Evolutionary conservation across 2,329 filamentous ascomycete genomes (phyloP).

Genomic region (Fusarium sp.): DNA sequence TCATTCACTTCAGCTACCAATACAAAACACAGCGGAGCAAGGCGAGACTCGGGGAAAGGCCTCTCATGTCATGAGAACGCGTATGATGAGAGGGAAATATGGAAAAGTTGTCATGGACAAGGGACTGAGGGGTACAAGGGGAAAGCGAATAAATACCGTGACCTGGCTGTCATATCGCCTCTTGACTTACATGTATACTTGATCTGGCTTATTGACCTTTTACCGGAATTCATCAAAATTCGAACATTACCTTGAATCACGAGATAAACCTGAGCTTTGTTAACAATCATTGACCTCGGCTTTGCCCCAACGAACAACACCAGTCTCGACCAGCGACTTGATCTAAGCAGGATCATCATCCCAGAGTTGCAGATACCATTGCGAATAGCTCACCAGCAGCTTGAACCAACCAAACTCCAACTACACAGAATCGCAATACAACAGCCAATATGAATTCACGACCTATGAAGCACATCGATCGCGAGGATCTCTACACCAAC

Average conservation of each 20-base stretch:
- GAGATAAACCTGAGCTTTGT: slow-evolving; percentile 1
- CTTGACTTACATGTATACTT: slow-evolving; percentile 20
- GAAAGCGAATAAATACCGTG: slow-evolving; percentile 43
- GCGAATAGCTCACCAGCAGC: neutral
- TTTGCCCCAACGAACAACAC: neutral
- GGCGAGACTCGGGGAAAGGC: slow-evolving; percentile 45
- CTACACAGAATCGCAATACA: neutral
- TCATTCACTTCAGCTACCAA: slow-evolving; percentile 38
- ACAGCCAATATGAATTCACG: slow-evolving; percentile 47
- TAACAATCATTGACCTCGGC: neutral
- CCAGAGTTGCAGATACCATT: neutral
- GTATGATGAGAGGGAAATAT: slow-evolving; percentile 16
- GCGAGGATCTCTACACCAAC: slow-evolving; percentile 77
- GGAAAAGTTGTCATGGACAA: slow-evolving; percentile 22
- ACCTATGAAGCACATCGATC: slow-evolving; percentile 71
- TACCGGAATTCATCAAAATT: neutral
- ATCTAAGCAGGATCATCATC: neutral
- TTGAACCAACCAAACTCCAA: neutral
- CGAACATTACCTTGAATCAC: neutral
- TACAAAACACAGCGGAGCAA: slow-evolving; percentile 41
- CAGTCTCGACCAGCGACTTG: neutral
- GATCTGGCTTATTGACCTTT: slow-evolving; percentile 12
- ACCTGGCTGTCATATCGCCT: slow-evolving; percentile 7
- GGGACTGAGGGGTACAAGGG: slow-evolving; percentile 22
- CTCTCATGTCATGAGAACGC: slow-evolving; percentile 26